Evolutionary conservation across 225 moss, liverwort and hornwort species (phyloP).

Genomic region (Straminergon stramineum): DNA sequence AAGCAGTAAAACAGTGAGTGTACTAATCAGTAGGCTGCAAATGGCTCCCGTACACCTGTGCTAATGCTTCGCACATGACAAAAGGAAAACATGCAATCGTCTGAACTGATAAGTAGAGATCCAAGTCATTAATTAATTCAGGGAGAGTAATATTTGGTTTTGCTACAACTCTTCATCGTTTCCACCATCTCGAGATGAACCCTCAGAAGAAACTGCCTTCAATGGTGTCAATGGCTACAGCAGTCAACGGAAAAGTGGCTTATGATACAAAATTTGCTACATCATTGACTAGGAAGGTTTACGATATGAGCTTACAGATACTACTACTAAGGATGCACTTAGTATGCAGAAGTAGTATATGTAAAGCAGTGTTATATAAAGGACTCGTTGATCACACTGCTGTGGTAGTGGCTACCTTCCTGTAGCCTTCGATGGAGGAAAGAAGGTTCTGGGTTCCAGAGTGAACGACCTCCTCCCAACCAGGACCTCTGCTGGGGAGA

Average conservation of each 20-base stretch:
- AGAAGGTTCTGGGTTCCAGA: conserved; percentile 47
- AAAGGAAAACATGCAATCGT: not conserved
- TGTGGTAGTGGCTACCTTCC: conserved; percentile 19
- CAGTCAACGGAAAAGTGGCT: not conserved
- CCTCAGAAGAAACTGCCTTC: not conserved
- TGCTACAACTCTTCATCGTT: not conserved
- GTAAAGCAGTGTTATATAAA: not conserved
- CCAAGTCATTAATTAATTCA: not conserved
- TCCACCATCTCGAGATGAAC: not conserved
- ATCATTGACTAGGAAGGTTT: not conserved
- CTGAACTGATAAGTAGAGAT: not conserved
- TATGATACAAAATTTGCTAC: conserved; percentile 19
- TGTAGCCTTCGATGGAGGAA: conserved; percentile 71
- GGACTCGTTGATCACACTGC: not conserved
- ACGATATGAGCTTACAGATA: not conserved
- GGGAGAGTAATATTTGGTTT: no score
- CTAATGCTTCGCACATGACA: not conserved
- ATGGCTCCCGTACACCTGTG: not conserved
- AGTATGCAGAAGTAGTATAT: not conserved
- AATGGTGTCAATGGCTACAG: not conserved
- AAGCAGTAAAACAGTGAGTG: not conserved
- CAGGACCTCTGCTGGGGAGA: conserved; percentile 59
- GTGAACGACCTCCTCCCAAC: conserved; percentile 85
- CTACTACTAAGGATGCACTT: not conserved
- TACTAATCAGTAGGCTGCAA: not conserved